Percentiles rank a stretch among this genome's conserved stretches.
Evolutionary conservation across 441 rosid genomes (phyloP).

Genomic region (Pelargonium myrrhifolium): DNA sequence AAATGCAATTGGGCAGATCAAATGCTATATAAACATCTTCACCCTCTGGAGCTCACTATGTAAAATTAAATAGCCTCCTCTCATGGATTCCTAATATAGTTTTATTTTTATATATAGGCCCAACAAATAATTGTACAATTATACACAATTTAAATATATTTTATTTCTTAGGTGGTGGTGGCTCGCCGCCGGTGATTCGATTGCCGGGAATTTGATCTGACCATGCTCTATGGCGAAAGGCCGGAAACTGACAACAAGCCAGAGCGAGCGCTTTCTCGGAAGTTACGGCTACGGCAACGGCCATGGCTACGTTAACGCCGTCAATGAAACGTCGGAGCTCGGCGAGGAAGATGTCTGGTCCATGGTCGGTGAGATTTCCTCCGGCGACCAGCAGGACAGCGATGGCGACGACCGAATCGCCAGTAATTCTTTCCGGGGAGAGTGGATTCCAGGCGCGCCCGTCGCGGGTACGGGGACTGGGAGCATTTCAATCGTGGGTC

Average conservation of each 20-base stretch:
- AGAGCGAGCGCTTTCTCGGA: conserved; percentile 62
- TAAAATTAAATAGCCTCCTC: conserved; percentile 15
- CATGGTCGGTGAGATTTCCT: conserved; percentile 39
- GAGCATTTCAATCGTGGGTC: conserved; percentile 4
- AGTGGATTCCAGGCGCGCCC: conserved; percentile 34
- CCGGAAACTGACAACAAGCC: conserved; percentile 57
- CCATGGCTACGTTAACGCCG: conserved; percentile 22
- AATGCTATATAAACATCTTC: conserved; percentile 40
- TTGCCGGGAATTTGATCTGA: neutral
- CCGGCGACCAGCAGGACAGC: neutral
- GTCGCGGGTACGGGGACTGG: conserved; percentile 20
- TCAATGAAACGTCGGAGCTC: conserved; percentile 44
- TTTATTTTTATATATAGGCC: neutral
- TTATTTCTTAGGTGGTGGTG: neutral
- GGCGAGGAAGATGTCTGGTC: conserved; percentile 91
- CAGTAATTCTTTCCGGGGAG: conserved; percentile 16
- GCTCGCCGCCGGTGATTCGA: too few species aligned
- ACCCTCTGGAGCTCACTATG: conserved; percentile 28
- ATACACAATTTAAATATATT: neutral
- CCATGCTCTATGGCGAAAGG: conserved; percentile 58
- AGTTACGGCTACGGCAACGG: conserved; percentile 36
- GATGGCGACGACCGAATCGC: conserved; percentile 19
- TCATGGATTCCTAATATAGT: conserved; percentile 20
- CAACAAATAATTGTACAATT: neutral
- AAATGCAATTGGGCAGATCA: conserved; percentile 22